Evolutionary conservation across 345 rosid species (phyloP).

Genomic region (Eucalyptus cladocalyx): DNA sequence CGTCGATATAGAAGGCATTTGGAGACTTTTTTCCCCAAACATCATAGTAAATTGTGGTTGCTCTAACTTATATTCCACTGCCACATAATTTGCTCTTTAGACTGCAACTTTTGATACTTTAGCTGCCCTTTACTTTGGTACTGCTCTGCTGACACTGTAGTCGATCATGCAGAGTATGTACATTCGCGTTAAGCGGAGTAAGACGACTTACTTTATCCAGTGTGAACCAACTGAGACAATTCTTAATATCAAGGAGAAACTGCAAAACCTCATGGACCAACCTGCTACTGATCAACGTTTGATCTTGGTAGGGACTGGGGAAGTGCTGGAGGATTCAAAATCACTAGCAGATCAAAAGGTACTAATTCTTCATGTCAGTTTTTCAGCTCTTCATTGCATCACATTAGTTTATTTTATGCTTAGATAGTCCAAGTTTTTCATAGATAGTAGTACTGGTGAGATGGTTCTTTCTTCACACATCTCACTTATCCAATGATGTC

Average conservation of each 20-base stretch:
- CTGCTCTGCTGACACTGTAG: not conserved
- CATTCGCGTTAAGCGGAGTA: slow-evolving; percentile 81
- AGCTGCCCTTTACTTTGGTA: not conserved
- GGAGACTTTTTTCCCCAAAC: not conserved
- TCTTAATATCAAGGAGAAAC: slow-evolving; percentile 63
- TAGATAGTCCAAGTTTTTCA: not conserved
- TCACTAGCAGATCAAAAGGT: slow-evolving; percentile 82
- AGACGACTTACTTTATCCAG: slow-evolving; percentile 76
- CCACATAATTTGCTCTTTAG: not conserved
- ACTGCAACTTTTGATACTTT: not conserved
- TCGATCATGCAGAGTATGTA: slow-evolving; percentile 58
- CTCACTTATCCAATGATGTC: not conserved
- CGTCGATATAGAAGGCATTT: not conserved
- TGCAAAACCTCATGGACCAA: slow-evolving; percentile 51
- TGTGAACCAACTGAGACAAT: slow-evolving; percentile 83
- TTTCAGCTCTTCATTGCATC: not conserved
- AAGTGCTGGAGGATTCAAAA: slow-evolving; percentile 67
- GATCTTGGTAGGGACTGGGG: slow-evolving; percentile 43
- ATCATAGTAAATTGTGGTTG: not conserved
- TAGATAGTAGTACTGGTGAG: not conserved
- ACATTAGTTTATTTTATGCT: not conserved
- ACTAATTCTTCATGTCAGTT: not conserved
- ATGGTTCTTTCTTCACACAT: not conserved
- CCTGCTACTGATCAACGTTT: slow-evolving; percentile 62
- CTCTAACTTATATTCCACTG: not conserved